Evolutionary conservation across 2,329 filamentous ascomycete species (phyloP), one percentile per base, ranked within the genome.

Genomic region (Bipolaris victoriae): DNA sequence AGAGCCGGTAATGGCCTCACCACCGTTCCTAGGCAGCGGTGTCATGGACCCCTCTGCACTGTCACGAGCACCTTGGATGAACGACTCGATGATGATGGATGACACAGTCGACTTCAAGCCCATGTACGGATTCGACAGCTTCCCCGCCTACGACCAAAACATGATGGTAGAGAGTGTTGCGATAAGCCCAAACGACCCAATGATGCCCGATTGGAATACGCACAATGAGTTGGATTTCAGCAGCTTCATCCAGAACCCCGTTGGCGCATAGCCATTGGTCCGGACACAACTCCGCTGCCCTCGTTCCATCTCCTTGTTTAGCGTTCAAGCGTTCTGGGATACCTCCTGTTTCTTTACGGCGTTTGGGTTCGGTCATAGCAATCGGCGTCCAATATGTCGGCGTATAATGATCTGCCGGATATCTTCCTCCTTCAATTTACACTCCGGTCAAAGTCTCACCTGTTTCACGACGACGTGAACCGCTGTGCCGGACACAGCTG

Each of bases 21-120:
- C 69, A n/a, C 65, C 63, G 9, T 76, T 71, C 44, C 70, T 74
- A 65, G 66, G 63, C 45, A 63, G 63, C 16, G 61, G 62, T 44
- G 71, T 65, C 18, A 48, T 76, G 48, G 72, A 75, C 49, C 72
- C 72, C 11, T 67, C 71, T 24, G 50, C 67, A 3, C 60, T 76
- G 1, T 72, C 68, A 15, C 67, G 70, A 35, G 43, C 65, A 18
- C 61, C 62, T 2, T 76, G 74, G 74, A 60, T 69, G 49, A 62
- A 66, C 31, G 72, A 76, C 41, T 61, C 71, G 9, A 72, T 73
- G 64, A 75, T 76, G 62, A 72, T 76, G 71, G 73, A 75, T 18
- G 73, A 74, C 41, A 56, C 70, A 1, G 61, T 76, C 13, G 73
- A 76, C 55, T 75, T 75, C 59, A 75, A 76, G 52, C 65, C 69